A percentile compares a stretch with the other conserved stretches of the same genome.
Conservation (phyloP, 495 filamentous ascomycete species). For the Annulohypoxylon bovei region DNA sequence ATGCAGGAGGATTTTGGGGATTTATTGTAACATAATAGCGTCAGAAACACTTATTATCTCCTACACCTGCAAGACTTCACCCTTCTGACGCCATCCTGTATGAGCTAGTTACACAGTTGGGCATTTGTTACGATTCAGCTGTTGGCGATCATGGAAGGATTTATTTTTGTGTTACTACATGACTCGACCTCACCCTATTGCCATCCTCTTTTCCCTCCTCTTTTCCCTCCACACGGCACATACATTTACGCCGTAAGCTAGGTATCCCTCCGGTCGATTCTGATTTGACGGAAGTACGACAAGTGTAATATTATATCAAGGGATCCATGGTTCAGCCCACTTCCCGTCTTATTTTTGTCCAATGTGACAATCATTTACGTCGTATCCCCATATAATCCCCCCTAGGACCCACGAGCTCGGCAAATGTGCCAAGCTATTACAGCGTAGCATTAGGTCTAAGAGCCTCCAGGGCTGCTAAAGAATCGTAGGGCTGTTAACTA, state of each 20-base stretch:
- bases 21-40: background rate
- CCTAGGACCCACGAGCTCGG: slow-evolving; percentile 30
- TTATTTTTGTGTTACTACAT: background rate
- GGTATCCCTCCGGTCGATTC: background rate
- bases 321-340: slow-evolving; percentile 12
- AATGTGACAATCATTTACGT: slow-evolving; percentile 10
- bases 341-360: slow-evolving; percentile 3
- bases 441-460: slow-evolving; percentile 6
- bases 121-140: background rate
- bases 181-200: background rate
- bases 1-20: background rate
- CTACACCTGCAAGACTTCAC: background rate
- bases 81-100: slow-evolving; percentile 1
- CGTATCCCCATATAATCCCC: background rate
- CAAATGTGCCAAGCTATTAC: slow-evolving; percentile 26
- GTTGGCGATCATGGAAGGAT: background rate
- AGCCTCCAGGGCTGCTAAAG: slow-evolving; percentile 23
- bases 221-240: background rate
- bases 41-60: background rate
- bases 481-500: slow-evolving; percentile 5
- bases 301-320: slow-evolving; percentile 6
- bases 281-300: slow-evolving; percentile 19
- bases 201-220: background rate
- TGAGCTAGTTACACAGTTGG: background rate
- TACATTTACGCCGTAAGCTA: background rate